These are phyloP conservation scores for Adansonia rubrostipa DNA, from an alignment of 441 rosid genomes.

Conservation along the genomic window DNA sequence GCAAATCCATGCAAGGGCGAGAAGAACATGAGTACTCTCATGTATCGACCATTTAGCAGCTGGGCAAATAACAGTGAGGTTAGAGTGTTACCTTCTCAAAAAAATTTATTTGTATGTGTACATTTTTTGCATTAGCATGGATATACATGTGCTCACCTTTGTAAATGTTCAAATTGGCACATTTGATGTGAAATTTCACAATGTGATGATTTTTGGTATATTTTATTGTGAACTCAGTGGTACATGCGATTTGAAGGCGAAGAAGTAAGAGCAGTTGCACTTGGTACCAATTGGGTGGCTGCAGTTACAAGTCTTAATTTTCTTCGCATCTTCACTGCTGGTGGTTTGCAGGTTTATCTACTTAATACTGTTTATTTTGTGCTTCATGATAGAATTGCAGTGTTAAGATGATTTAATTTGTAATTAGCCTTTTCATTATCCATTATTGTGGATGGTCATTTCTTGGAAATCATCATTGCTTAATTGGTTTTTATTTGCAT, in stretches of 20 bases:
- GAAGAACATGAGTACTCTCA: slow-evolving; percentile 88
- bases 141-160: not conserved
- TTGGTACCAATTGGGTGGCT: slow-evolving; percentile 85
- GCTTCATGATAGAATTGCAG: slow-evolving; percentile 2
- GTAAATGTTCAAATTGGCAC: not conserved
- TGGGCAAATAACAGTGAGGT: slow-evolving; percentile 98
- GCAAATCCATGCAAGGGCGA: slow-evolving; percentile 94
- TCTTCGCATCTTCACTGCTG: slow-evolving; percentile 83
- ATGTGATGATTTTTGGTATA: slow-evolving; percentile 28
- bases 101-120: slow-evolving; percentile 16
- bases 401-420: not conserved
- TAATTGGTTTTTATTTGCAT: not conserved
- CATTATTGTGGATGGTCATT: not conserved
- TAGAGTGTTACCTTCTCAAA: slow-evolving; percentile 24
- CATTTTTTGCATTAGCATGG: not conserved
- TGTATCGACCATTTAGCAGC: slow-evolving; percentile 89
- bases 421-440: not conserved
- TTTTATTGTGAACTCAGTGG: slow-evolving; percentile 64
- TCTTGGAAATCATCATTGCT: not conserved
- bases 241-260: slow-evolving; percentile 97
- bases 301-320: slow-evolving; percentile 86
- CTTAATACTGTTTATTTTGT: slow-evolving; percentile 21
- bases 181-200: slow-evolving; percentile 17
- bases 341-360: slow-evolving; percentile 87
- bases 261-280: slow-evolving; percentile 86